These are phyloP conservation scores for Blastocystis sp. DNA, from an alignment of 352 stramenopile genomes.

Conservation along the genomic window DNA sequence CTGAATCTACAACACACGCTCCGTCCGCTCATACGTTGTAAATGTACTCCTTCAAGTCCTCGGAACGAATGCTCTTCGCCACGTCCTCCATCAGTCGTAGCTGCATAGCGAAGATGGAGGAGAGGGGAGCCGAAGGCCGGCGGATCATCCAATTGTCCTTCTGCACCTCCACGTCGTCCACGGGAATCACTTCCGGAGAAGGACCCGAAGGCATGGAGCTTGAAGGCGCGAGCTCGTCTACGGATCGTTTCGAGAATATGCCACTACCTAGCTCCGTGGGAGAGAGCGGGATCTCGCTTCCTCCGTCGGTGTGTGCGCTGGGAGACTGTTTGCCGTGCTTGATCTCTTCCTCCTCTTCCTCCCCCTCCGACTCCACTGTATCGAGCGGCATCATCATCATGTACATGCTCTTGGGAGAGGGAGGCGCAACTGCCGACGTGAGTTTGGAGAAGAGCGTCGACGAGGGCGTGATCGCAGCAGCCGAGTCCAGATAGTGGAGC, in stretches of 20 bases:
- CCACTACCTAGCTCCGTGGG: background rate
- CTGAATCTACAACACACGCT: background rate
- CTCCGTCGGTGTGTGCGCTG: background rate
- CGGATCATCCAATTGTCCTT: background rate
- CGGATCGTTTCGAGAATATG: background rate
- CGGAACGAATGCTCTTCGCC: background rate
- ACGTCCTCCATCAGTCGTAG: background rate
- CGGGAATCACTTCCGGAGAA: background rate
- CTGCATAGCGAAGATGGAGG: background rate
- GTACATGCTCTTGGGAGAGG: background rate
- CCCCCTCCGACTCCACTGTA: slow-evolving; percentile 27
- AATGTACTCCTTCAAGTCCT: background rate
- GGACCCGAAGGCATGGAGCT: background rate
- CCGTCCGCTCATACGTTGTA: background rate
- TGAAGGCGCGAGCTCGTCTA: background rate
- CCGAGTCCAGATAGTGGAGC: background rate
- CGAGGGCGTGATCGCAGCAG: background rate
- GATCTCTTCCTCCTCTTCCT: slow-evolving; percentile 6
- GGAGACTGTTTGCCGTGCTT: background rate
- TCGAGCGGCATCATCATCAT: background rate
- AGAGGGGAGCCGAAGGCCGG: background rate
- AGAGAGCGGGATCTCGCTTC: background rate
- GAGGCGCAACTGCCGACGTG: background rate
- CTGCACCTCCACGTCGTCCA: background rate
- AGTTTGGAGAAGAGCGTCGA: background rate